These are phyloP conservation scores for Fraxinus baroniana DNA, from an alignment of 305 asterid genomes.

Conservation along the genomic window DNA sequence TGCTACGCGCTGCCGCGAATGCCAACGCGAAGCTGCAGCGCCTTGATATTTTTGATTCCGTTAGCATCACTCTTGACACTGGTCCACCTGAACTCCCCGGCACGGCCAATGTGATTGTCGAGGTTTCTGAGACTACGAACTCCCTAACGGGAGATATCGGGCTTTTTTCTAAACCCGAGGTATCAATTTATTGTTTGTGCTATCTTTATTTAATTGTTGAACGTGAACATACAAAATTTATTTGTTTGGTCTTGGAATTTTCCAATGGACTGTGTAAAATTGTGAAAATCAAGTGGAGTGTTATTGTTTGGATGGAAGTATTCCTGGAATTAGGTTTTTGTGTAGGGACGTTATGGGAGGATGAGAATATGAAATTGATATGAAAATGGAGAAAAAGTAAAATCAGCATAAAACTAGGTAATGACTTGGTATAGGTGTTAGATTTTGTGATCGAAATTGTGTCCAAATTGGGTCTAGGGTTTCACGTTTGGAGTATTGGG, in stretches of 20 bases:
- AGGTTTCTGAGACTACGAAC: conserved; percentile 60
- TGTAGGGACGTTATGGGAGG: not conserved
- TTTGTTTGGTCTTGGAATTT: not conserved
- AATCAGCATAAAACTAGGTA: not conserved
- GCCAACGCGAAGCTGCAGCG: conserved; percentile 59
- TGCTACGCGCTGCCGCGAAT: conserved; percentile 55
- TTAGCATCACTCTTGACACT: conserved; percentile 63
- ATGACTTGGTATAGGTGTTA: not conserved
- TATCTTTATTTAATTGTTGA: not conserved
- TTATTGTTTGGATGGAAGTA: not conserved
- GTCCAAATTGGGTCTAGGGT: too few relatives aligned
- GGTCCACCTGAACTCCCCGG: conserved; percentile 97
- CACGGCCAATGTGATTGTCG: conserved; percentile 73
- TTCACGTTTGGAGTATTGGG: too few relatives aligned
- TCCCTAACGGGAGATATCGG: conserved; percentile 72
- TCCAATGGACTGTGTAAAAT: not conserved
- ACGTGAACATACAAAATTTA: not conserved
- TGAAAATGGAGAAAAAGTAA: not conserved
- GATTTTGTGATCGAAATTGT: too few relatives aligned
- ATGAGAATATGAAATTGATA: not conserved
- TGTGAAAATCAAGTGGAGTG: not conserved
- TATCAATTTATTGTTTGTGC: conserved; percentile 23
- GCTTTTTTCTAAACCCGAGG: conserved; percentile 82
- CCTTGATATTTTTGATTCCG: conserved; percentile 77
- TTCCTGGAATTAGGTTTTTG: conserved; percentile 8